phyloP scores from a whole-genome alignment of 108 stramenopile species.

The Aurantiochytrium sp. region DNA sequence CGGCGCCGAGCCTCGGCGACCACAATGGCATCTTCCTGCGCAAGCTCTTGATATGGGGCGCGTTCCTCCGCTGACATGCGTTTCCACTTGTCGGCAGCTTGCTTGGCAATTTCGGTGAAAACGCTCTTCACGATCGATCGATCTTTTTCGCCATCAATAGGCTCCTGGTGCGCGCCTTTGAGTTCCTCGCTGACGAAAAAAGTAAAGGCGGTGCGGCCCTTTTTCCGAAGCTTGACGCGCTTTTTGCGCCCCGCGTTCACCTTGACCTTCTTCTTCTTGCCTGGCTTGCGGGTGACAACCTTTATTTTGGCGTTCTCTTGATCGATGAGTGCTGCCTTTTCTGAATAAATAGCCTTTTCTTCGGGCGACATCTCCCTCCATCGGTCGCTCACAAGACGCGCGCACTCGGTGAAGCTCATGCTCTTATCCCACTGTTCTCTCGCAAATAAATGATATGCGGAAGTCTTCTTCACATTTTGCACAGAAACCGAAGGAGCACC shows the following conservation, averaged over 20 bases:
- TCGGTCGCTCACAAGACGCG: not conserved
- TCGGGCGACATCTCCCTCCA: not conserved
- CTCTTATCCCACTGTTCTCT: not conserved
- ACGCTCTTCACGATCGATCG: not conserved
- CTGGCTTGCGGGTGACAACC: not conserved
- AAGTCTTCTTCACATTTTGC: not conserved
- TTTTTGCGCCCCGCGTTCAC: too few relatives aligned
- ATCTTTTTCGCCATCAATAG: not conserved
- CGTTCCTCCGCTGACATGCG: not conserved
- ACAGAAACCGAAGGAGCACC: not conserved
- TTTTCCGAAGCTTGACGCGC: not conserved
- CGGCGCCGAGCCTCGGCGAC: not conserved
- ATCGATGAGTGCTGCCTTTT: not conserved
- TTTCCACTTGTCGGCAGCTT: not conserved
- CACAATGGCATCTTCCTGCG: not conserved
- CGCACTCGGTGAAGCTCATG: not conserved
- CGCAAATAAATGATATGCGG: not conserved
- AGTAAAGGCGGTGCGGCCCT: not conserved
- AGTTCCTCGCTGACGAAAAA: not conserved
- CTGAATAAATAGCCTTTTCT: not conserved
- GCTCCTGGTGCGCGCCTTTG: not conserved
- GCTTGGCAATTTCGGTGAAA: not conserved
- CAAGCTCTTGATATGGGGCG: not conserved
- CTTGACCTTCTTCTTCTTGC: not conserved
- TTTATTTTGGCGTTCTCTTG: not conserved